Conservation (phyloP, 441 rosid species). For the Pelargonium fulgidum region DNA sequence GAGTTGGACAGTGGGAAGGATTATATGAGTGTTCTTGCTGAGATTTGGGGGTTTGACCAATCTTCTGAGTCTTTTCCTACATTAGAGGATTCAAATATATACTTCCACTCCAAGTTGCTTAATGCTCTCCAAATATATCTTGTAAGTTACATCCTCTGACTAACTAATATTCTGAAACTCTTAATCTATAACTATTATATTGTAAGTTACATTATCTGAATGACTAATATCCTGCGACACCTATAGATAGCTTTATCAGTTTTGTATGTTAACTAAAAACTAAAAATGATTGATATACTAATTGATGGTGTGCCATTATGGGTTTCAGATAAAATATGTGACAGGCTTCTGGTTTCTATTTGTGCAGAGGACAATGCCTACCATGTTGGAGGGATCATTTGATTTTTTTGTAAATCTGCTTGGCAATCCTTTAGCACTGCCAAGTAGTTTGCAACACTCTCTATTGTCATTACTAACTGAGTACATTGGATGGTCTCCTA, state of each 20-base stretch:
- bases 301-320: constrained; percentile 11
- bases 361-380: constrained; percentile 62
- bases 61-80: constrained; percentile 32
- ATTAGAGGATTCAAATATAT: constrained; percentile 50
- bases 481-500: constrained; percentile 49
- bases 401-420: constrained; percentile 69
- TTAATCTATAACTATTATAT: background rate
- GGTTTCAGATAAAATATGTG: constrained; percentile 13
- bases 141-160: constrained; percentile 37
- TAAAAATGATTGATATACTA: background rate
- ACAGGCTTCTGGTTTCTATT: constrained; percentile 22
- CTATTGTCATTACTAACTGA: constrained; percentile 62
- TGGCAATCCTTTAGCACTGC: constrained; percentile 43
- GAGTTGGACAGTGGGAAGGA: constrained; percentile 42
- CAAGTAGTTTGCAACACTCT: constrained; percentile 51
- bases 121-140: constrained; percentile 66
- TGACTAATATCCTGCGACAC: no score
- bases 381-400: constrained; percentile 73
- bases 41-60: constrained; percentile 58
- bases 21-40: constrained; percentile 40
- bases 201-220: no score
- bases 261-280: background rate
- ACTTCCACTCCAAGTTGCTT: constrained; percentile 62
- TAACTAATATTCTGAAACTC: background rate
- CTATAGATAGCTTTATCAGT: background rate